These are phyloP conservation scores for Sophora flavescens DNA, from an alignment of 306 rosid genomes.

Conservation along the genomic window DNA sequence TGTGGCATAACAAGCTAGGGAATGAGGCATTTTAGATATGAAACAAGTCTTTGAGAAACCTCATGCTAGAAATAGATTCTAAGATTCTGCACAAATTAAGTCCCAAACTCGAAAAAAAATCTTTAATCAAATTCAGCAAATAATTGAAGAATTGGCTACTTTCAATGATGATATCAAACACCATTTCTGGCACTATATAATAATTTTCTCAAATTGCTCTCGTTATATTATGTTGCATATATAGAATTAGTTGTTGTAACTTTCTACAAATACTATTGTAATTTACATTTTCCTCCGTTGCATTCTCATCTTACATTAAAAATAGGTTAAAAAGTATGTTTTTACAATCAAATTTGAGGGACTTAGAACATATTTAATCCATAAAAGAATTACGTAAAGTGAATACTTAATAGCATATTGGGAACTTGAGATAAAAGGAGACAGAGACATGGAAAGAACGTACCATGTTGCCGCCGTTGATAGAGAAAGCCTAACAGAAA, in stretches of 20 bases:
- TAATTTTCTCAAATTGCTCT: background rate
- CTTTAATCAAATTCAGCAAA: background rate
- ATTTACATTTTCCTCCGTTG: background rate
- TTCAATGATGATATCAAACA: background rate
- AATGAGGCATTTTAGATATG: background rate
- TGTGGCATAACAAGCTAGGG: background rate
- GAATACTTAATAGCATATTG: no score
- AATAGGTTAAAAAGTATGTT: no score
- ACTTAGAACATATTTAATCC: no score
- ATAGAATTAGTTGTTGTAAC: background rate
- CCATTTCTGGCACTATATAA: background rate
- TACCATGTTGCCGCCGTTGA: constrained; percentile 63
- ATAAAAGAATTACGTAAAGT: no score
- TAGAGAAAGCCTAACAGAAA: constrained; percentile 36
- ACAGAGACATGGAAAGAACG: constrained; percentile 29
- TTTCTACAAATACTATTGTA: background rate
- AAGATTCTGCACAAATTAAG: background rate
- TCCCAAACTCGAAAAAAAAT: background rate
- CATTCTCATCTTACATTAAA: background rate
- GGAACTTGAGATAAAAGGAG: background rate
- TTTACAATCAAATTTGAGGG: no score
- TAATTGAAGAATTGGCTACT: background rate
- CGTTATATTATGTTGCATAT: background rate
- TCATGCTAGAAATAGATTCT: background rate
- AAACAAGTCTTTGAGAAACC: background rate